phyloP scores from a whole-genome alignment of 768 basidiomycete genomes.

The Russula earlei region DNA sequence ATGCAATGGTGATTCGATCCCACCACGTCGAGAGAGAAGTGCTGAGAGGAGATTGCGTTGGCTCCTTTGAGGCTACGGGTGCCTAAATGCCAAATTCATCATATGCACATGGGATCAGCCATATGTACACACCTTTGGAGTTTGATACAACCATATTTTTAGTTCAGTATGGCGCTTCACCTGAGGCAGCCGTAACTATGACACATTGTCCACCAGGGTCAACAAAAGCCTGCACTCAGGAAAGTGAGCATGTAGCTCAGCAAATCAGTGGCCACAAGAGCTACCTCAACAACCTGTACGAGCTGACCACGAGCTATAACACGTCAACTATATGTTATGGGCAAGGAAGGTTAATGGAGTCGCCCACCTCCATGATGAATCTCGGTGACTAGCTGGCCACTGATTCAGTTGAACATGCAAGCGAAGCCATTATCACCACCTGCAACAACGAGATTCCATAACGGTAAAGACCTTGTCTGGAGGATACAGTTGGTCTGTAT shows the following conservation, averaged over 20 bases:
- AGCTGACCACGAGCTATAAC: not conserved
- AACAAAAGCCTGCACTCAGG: not conserved
- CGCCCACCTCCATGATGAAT: not conserved
- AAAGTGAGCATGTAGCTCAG: not conserved
- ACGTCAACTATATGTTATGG: not conserved
- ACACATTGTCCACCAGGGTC: not conserved
- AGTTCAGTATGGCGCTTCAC: not conserved
- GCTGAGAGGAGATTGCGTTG: not conserved
- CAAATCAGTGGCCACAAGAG: not conserved
- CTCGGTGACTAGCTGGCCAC: not conserved
- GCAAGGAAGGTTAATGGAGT: not conserved
- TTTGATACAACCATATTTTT: not conserved
- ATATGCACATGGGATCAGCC: not conserved
- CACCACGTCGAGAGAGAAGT: not conserved
- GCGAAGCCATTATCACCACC: not conserved
- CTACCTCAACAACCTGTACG: not conserved
- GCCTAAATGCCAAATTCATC: not conserved
- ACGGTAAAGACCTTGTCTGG: not conserved
- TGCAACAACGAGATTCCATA: not conserved
- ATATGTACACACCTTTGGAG: not conserved
- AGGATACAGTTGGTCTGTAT: not conserved
- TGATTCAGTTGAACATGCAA: constrained; percentile 1
- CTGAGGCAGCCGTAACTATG: not conserved
- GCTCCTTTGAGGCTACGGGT: not conserved
- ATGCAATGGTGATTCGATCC: not conserved